phyloP scores from a whole-genome alignment of 345 rosid genomes.

The Corchorus capsularis region DNA sequence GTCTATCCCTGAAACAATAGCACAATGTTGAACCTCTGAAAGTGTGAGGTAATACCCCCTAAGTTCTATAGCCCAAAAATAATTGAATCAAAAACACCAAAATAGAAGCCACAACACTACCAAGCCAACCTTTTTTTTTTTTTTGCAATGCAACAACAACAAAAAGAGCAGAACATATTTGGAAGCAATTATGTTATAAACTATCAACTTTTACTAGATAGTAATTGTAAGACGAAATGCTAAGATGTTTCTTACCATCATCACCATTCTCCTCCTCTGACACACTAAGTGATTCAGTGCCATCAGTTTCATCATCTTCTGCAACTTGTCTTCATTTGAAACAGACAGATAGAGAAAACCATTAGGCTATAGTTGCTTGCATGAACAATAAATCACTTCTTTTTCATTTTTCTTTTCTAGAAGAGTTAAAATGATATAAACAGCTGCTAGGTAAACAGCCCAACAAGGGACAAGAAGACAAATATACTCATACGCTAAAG shows the following conservation, averaged over 20 bases:
- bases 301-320: conserved; percentile 52
- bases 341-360: background rate
- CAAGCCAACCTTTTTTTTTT: no score
- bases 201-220: background rate
- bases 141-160: no score
- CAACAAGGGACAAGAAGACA: background rate
- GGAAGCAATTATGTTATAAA: background rate
- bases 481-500: background rate
- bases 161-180: background rate
- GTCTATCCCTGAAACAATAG: background rate
- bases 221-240: conserved; percentile 8
- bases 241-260: conserved; percentile 36
- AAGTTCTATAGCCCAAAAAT: background rate
- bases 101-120: background rate
- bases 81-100: background rate
- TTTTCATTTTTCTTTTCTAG: background rate
- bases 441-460: background rate
- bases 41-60: background rate
- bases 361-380: conserved; percentile 8
- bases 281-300: conserved; percentile 36
- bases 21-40: background rate
- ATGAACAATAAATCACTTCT: background rate
- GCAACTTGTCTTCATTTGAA: conserved; percentile 59
- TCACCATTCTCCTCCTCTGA: conserved; percentile 40
- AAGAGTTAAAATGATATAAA: background rate